Conservation (phyloP, 805 yeast species). For the Wickerhamomyces chaumierensis region DNA sequence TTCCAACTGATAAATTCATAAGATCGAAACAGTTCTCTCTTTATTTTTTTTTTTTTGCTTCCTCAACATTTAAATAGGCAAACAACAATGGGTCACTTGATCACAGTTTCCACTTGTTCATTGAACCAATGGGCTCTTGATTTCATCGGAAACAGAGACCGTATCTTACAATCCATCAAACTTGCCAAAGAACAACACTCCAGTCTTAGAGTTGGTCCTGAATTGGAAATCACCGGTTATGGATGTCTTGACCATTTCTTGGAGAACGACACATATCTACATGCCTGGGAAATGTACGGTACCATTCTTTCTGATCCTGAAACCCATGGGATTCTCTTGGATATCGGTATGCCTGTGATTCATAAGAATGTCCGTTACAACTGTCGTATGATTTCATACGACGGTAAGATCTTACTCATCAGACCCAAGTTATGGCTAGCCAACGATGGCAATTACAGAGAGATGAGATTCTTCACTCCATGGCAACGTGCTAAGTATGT, state of each 20-base stretch:
- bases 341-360: constrained; percentile 89
- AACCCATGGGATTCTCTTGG: constrained; percentile 70
- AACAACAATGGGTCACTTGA: constrained; percentile 57
- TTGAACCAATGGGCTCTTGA: constrained; percentile 98
- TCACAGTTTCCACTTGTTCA: constrained; percentile 88
- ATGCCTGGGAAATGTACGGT: constrained; percentile 91
- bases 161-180: constrained; percentile 72
- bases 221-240: constrained; percentile 87
- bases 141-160: constrained; percentile 91
- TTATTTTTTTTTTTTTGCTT: too few relatives aligned
- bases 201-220: constrained; percentile 88
- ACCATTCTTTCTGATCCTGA: constrained; percentile 58
- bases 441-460: constrained; percentile 96
- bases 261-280: constrained; percentile 79
- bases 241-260: constrained; percentile 91
- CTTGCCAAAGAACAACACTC: constrained; percentile 74
- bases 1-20: too few relatives aligned
- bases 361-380: constrained; percentile 86
- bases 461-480: constrained; percentile 94
- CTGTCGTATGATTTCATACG: constrained; percentile 75
- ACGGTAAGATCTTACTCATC: constrained; percentile 71
- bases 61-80: too few relatives aligned
- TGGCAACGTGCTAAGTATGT: constrained; percentile 75
- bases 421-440: constrained; percentile 92
- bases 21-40: too few relatives aligned